phyloP scores from a whole-genome alignment of 805 yeast genomes.

The Candida orba region DNA sequence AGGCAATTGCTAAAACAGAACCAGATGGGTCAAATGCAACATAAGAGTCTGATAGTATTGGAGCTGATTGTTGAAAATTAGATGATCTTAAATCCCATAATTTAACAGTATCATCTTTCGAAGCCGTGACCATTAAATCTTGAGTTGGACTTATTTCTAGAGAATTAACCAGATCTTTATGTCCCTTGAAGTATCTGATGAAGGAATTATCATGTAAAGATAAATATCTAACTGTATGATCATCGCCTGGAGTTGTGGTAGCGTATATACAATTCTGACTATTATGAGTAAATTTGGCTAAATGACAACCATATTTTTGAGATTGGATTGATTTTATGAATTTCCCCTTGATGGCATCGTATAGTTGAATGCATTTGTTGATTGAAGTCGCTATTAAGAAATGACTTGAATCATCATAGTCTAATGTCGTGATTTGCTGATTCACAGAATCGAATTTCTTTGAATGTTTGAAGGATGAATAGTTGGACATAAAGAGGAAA shows the following conservation, averaged over 20 bases:
- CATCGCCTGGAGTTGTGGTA: constrained; percentile 62
- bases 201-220: constrained; percentile 73
- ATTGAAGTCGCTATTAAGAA: constrained; percentile 68
- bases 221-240: constrained; percentile 68
- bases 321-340: constrained; percentile 64
- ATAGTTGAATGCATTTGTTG: constrained; percentile 78
- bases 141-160: constrained; percentile 67
- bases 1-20: constrained; percentile 41
- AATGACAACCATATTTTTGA: constrained; percentile 87
- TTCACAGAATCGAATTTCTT: constrained; percentile 38
- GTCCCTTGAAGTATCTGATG: constrained; percentile 83
- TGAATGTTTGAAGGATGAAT: constrained; percentile 28
- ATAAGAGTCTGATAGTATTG: constrained; percentile 14
- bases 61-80: constrained; percentile 45
- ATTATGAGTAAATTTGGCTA: constrained; percentile 77
- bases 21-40: constrained; percentile 82
- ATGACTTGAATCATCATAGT: constrained; percentile 80
- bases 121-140: constrained; percentile 58
- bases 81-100: constrained; percentile 80
- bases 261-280: constrained; percentile 72
- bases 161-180: constrained; percentile 64
- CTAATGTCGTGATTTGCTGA: constrained; percentile 53
- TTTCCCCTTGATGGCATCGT: constrained; percentile 65
- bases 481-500: background rate
- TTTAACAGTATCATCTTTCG: constrained; percentile 73